Evolutionary conservation across 768 basidiomycete genomes (phyloP).

Genomic region (Suillus lakei): DNA sequence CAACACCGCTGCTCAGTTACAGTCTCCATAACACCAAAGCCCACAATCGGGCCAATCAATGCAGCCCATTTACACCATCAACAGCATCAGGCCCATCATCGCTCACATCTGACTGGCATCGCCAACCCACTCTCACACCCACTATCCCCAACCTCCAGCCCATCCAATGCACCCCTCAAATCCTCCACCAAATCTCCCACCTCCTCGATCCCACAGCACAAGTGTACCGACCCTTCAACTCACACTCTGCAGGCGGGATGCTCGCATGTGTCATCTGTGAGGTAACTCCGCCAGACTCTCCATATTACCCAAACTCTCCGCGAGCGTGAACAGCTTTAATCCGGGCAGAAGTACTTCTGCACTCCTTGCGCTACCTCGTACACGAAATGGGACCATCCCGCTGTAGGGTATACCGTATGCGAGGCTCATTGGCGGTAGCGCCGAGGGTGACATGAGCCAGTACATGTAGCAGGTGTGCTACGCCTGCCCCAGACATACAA

Average conservation of each 20-base stretch:
- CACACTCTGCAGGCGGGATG: conserved; percentile 71
- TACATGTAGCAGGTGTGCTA: conserved; percentile 67
- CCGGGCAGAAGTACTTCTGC: conserved; percentile 72
- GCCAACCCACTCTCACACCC: not conserved
- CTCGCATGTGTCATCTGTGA: conserved; percentile 86
- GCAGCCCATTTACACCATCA: not conserved
- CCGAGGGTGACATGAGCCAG: conserved; percentile 67
- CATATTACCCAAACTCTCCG: conserved; percentile 90
- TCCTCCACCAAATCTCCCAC: conserved; percentile 70
- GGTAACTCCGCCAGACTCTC: conserved; percentile 92
- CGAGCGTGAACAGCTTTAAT: conserved; percentile 74
- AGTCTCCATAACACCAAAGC: too few species aligned
- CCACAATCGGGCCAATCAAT: not conserved
- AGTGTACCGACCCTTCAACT: conserved; percentile 75
- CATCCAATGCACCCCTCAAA: conserved; percentile 52
- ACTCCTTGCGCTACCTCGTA: conserved; percentile 52
- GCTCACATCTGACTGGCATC: not conserved
- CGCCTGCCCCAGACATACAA: too few species aligned
- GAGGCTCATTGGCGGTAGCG: conserved; percentile 41
- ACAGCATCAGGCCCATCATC: too few species aligned
- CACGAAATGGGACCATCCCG: conserved; percentile 84
- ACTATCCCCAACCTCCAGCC: conserved; percentile 50
- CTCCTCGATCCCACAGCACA: conserved; percentile 92
- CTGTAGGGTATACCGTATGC: conserved; percentile 60
- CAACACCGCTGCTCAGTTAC: too few species aligned